Percentiles rank a stretch among this genome's conserved stretches.
phyloP scores from a whole-genome alignment of 176 grass and related monocot species.

The Triticum turgidum region DNA sequence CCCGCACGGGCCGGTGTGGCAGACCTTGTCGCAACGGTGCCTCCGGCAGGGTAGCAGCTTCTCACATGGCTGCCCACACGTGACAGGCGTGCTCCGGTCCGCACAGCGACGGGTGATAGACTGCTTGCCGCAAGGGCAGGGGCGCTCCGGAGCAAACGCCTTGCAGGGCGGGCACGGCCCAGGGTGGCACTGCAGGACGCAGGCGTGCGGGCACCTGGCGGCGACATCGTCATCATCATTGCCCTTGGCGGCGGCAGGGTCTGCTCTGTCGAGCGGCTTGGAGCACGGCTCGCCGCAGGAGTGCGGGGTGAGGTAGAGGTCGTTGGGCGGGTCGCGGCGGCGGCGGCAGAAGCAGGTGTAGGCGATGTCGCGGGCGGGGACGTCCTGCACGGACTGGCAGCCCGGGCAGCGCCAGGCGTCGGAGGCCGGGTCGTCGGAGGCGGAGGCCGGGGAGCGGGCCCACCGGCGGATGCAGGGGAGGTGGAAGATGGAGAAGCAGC shows the following conservation, averaged over 20 bases:
- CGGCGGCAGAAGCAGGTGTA: slow-evolving; percentile 91
- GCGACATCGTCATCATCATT: neutral
- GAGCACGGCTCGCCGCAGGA: slow-evolving; percentile 88
- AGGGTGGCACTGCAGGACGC: slow-evolving; percentile 90
- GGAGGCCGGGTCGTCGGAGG: slow-evolving; percentile 38
- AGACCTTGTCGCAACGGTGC: slow-evolving; percentile 69
- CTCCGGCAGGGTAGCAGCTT: slow-evolving; percentile 56
- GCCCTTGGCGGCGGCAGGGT: slow-evolving; percentile 13
- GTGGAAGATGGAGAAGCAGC: slow-evolving; percentile 98
- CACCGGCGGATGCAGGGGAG: slow-evolving; percentile 91
- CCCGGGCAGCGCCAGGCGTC: slow-evolving; percentile 82
- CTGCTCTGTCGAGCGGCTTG: slow-evolving; percentile 52
- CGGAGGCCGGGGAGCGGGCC: slow-evolving; percentile 83
- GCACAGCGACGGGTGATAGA: slow-evolving; percentile 66
- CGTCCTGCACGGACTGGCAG: slow-evolving; percentile 72
- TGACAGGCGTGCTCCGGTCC: slow-evolving; percentile 58
- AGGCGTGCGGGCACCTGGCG: slow-evolving; percentile 70
- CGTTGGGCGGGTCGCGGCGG: slow-evolving; percentile 58
- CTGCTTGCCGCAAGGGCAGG: slow-evolving; percentile 81
- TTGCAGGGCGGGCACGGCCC: slow-evolving; percentile 97
- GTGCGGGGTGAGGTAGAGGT: slow-evolving; percentile 86
- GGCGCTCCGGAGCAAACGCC: slow-evolving; percentile 64
- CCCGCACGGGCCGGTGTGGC: slow-evolving; percentile 71
- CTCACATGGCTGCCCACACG: slow-evolving; percentile 67
- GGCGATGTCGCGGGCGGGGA: slow-evolving; percentile 47